Percentiles rank a stretch among this genome's conserved stretches.
phyloP scores from a whole-genome alignment of 2,329 filamentous ascomycete species.

The Fusarium albidum region DNA sequence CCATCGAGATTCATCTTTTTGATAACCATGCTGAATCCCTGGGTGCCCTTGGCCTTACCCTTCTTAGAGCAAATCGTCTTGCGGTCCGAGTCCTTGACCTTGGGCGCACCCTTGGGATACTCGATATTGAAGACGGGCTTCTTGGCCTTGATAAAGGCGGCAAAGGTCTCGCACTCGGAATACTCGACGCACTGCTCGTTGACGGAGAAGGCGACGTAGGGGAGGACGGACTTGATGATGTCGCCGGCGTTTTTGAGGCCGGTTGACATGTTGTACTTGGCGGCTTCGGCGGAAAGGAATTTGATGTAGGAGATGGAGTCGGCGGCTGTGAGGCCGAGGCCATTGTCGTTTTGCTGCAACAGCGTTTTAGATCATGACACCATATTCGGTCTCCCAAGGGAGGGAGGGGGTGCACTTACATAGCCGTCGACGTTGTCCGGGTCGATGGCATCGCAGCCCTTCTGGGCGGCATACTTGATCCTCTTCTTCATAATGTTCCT shows the following conservation, averaged over 20 bases:
- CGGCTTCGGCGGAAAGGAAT: constrained; percentile 66
- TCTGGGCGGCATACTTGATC: constrained; percentile 64
- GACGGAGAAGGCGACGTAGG: constrained; percentile 69
- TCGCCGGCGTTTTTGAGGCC: constrained; percentile 74
- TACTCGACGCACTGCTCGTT: constrained; percentile 74
- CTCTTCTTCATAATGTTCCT: constrained; percentile 69
- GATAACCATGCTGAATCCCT: constrained; percentile 69
- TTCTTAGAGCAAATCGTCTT: constrained; percentile 52
- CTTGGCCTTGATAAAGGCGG: constrained; percentile 62
- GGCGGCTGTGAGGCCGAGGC: constrained; percentile 62
- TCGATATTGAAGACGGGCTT: constrained; percentile 80
- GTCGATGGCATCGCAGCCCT: constrained; percentile 74
- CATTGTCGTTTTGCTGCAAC: constrained; percentile 64
- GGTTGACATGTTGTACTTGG: constrained; percentile 62
- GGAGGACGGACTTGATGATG: constrained; percentile 60
- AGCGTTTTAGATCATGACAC: neutral
- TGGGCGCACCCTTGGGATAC: constrained; percentile 64
- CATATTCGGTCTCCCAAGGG: neutral
- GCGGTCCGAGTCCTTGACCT: constrained; percentile 45
- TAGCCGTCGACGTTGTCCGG: constrained; percentile 77
- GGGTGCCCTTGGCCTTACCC: constrained; percentile 50
- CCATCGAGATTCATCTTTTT: constrained; percentile 71
- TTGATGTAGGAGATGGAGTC: constrained; percentile 67
- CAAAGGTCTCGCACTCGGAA: constrained; percentile 66
- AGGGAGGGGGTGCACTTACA: constrained; percentile 47